A percentile compares a stretch with the other conserved stretches of the same genome.
These are phyloP conservation scores for Uronychia setigera DNA, from an alignment of 73 alveolate genomes.

Conservation along the genomic window DNA sequence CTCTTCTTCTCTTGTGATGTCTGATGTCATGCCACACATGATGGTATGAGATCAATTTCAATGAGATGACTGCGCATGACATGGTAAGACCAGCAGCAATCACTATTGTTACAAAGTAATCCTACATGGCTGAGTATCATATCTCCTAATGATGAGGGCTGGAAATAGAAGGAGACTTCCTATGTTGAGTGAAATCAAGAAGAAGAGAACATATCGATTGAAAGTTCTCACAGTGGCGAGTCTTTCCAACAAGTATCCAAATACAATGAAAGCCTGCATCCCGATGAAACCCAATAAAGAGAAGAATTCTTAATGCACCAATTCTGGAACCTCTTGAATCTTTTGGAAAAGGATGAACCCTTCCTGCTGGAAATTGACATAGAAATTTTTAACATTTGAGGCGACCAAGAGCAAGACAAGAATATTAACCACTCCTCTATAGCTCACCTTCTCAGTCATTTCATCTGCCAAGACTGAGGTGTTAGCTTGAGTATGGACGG, in stretches of 20 bases:
- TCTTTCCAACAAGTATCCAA: constrained; percentile 46
- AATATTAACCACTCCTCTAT: constrained; percentile 5
- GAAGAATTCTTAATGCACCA: neutral
- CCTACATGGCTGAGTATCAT: constrained; percentile 31
- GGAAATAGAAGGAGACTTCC: constrained; percentile 27
- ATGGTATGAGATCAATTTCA: constrained; percentile 60
- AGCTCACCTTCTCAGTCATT: neutral
- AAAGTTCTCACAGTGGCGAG: constrained; percentile 29
- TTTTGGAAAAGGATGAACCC: neutral
- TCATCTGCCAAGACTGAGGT: constrained; percentile 19
- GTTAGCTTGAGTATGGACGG: constrained; percentile 19
- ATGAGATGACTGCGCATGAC: constrained; percentile 5
- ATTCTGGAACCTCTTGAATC: neutral
- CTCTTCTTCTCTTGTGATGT: constrained; percentile 26
- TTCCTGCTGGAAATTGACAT: neutral
- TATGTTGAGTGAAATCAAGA: constrained; percentile 27
- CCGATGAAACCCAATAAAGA: neutral
- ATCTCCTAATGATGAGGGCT: neutral
- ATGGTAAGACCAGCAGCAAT: constrained; percentile 10
- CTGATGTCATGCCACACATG: constrained; percentile 69
- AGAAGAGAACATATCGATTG: constrained; percentile 12
- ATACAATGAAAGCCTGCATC: constrained; percentile 7
- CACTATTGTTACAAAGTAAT: neutral
- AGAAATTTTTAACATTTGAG: neutral
- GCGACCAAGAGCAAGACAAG: neutral